Evolutionary conservation across 805 yeast species (phyloP).

Genomic region (Grigorovia humatica): DNA sequence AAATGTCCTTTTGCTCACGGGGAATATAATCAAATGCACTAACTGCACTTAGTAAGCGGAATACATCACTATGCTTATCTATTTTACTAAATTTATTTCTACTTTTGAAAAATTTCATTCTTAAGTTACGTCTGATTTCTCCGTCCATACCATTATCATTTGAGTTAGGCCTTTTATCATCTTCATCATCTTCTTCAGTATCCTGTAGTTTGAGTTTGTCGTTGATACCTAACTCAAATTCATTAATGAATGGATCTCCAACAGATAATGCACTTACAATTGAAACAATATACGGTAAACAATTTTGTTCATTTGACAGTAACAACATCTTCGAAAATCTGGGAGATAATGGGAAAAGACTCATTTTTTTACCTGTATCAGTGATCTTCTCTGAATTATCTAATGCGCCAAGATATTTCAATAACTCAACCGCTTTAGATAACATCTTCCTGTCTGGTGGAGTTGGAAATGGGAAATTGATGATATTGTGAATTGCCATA

Average conservation of each 20-base stretch:
- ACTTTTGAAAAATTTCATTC: constrained; percentile 47
- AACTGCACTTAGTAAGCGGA: constrained; percentile 65
- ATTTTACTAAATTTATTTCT: constrained; percentile 52
- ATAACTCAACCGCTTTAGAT: constrained; percentile 52
- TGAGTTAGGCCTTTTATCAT: constrained; percentile 19
- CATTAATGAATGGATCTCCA: constrained; percentile 79
- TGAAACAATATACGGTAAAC: constrained; percentile 83
- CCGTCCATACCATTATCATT: constrained; percentile 19
- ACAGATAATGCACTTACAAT: constrained; percentile 87
- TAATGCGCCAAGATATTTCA: constrained; percentile 72
- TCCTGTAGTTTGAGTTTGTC: neutral
- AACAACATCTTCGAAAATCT: constrained; percentile 84
- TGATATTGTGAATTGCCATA: constrained; percentile 87
- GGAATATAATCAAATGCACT: constrained; percentile 81
- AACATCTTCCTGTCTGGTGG: constrained; percentile 65
- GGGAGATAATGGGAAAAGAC: constrained; percentile 87
- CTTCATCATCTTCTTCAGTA: constrained; percentile 19
- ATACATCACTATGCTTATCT: constrained; percentile 66
- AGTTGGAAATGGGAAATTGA: constrained; percentile 93
- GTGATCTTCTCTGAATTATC: constrained; percentile 47
- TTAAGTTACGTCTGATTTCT: constrained; percentile 33
- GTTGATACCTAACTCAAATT: constrained; percentile 58
- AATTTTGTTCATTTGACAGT: constrained; percentile 76
- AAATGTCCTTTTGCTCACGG: constrained; percentile 33
- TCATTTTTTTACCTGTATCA: constrained; percentile 74